A percentile compares a stretch with the other conserved stretches of the same genome.
These are phyloP conservation scores for Chaetomium strumarium DNA, from an alignment of 2,329 filamentous ascomycete species.

Conservation along the genomic window DNA sequence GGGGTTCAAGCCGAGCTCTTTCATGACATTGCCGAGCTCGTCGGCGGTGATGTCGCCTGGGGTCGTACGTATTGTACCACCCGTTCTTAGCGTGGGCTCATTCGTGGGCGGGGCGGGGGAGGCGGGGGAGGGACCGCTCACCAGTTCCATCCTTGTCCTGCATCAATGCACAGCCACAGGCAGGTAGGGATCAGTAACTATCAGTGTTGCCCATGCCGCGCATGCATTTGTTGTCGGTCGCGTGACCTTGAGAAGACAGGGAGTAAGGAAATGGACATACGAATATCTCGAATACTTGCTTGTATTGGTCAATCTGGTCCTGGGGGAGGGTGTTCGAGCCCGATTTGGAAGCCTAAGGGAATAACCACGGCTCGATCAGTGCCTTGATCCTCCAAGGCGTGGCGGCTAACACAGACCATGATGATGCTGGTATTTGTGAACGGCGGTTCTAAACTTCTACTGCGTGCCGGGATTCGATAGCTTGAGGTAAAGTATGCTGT, in stretches of 20 bases:
- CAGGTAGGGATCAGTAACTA: no score
- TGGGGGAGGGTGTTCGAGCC: neutral
- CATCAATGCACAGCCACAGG: slow-evolving; percentile 13
- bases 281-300: slow-evolving; percentile 25
- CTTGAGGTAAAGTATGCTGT: no score
- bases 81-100: no score
- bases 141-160: slow-evolving; percentile 56
- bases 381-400: neutral
- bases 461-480: no score
- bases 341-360: neutral
- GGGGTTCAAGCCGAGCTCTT: slow-evolving; percentile 57
- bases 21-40: slow-evolving; percentile 59
- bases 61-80: neutral
- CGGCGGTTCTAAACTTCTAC: no score
- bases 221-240: neutral
- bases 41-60: slow-evolving; percentile 58
- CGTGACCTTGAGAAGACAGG: neutral
- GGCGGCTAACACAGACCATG: neutral
- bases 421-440: neutral
- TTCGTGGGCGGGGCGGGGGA: no score
- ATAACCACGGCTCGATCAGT: neutral
- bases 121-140: no score
- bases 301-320: slow-evolving; percentile 23
- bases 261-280: slow-evolving; percentile 17
- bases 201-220: neutral